Conservation (phyloP, 169 alveolate species). For the Cyclospora cayetanensis region DNA sequence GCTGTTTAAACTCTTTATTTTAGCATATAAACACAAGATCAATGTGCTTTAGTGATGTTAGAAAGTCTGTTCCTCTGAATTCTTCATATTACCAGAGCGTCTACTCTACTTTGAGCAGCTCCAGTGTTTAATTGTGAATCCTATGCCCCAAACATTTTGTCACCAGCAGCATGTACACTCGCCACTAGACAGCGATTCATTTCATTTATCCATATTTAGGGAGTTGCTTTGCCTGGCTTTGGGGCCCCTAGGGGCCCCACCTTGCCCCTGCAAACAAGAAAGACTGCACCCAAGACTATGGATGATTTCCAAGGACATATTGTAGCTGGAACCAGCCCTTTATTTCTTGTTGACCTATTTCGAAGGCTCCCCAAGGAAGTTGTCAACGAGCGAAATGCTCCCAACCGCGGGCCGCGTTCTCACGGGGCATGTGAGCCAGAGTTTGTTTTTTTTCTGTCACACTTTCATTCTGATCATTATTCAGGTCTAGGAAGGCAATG, state of each 20-base stretch:
- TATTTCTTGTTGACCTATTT: neutral
- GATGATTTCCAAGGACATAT: neutral
- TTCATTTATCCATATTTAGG: no score
- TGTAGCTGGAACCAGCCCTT: neutral
- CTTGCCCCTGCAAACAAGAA: neutral
- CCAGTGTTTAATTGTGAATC: no score
- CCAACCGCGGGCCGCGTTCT: neutral
- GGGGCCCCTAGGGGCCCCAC: neutral
- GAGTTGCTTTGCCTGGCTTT: neutral
- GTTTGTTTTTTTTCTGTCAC: constrained; percentile 28
- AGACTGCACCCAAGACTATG: neutral
- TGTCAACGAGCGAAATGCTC: neutral
- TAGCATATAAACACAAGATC: no score
- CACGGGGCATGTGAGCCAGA: neutral
- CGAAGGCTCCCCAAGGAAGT: neutral
- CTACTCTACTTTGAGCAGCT: no score
- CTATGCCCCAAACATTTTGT: no score
- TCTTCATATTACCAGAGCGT: no score
- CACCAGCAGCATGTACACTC: no score
- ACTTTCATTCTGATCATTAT: constrained; percentile 42
- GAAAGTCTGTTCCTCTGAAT: no score
- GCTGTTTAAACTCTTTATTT: no score
- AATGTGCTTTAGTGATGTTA: no score
- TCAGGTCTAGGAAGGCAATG: neutral
- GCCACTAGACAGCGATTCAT: no score